Evolutionary conservation across 140 eudicot species (phyloP).

Genomic region (Flaveria floridana): DNA sequence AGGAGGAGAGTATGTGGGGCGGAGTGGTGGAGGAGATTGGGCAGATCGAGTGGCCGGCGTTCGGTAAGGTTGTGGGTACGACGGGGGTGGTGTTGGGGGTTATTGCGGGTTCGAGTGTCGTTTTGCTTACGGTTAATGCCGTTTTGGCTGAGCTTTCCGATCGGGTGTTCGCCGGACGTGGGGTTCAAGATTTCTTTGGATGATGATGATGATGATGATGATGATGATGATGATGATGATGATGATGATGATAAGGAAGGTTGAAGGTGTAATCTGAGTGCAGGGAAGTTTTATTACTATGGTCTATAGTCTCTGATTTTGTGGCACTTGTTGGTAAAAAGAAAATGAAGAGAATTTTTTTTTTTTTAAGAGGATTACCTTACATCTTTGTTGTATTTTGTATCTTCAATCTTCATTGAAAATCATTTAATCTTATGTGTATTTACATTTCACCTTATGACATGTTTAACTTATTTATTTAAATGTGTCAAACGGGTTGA

Average conservation of each 20-base stretch:
- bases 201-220: conserved; percentile 30
- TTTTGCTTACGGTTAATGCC: conserved; percentile 86
- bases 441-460: no score
- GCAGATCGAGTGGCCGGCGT: conserved; percentile 84
- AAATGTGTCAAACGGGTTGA: no score
- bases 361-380: no score
- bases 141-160: conserved; percentile 88
- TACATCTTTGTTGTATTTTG: no score
- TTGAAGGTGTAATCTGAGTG: neutral
- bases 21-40: conserved; percentile 81
- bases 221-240: conserved; percentile 37
- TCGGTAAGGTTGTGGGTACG: conserved; percentile 64
- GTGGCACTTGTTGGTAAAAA: no score
- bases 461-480: no score
- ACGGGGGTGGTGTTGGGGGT: conserved; percentile 87
- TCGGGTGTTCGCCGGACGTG: conserved; percentile 70
- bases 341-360: no score
- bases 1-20: conserved; percentile 33
- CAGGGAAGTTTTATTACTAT: no score
- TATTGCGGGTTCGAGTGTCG: conserved; percentile 84
- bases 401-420: no score
- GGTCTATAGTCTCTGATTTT: no score
- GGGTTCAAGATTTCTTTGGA: conserved; percentile 87
- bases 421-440: no score
- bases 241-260: neutral